phyloP scores from a whole-genome alignment of 108 stramenopile species.

The Skeletonema potamos region DNA sequence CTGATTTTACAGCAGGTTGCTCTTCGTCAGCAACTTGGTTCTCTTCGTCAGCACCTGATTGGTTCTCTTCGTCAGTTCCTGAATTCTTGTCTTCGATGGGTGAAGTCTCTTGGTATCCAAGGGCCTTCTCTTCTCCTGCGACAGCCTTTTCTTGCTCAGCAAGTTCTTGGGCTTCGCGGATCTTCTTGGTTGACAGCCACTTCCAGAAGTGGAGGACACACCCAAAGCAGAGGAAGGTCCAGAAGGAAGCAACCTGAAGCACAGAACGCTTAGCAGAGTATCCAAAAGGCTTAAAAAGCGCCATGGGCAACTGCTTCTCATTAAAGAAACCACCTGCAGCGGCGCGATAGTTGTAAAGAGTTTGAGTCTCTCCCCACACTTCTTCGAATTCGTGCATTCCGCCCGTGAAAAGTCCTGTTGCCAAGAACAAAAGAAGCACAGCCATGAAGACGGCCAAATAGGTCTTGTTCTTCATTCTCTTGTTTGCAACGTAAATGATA shows the following conservation, averaged over 20 bases:
- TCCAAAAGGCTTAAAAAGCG: constrained; percentile 79
- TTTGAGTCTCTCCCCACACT: constrained; percentile 54
- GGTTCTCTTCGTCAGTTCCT: constrained; percentile 6
- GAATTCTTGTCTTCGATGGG: constrained; percentile 50
- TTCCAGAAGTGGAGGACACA: constrained; percentile 57
- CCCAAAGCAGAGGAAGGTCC: constrained; percentile 59
- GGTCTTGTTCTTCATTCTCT: constrained; percentile 53
- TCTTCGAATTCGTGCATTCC: constrained; percentile 75
- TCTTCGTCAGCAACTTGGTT: constrained; percentile 14
- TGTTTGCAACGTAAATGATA: constrained; percentile 64
- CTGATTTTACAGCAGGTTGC: not conserved
- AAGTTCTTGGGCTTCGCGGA: constrained; percentile 30
- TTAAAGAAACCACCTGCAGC: not conserved
- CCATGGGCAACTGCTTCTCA: constrained; percentile 68
- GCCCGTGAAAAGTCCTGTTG: constrained; percentile 72
- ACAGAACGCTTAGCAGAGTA: constrained; percentile 71
- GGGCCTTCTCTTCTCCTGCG: not conserved
- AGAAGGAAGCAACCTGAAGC: constrained; percentile 63
- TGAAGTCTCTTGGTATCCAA: constrained; percentile 10
- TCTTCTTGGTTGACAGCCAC: constrained; percentile 35
- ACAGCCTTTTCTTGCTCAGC: constrained; percentile 18
- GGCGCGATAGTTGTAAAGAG: constrained; percentile 45
- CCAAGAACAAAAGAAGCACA: constrained; percentile 53
- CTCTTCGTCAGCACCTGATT: constrained; percentile 18
- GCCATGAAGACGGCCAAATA: constrained; percentile 65